Conservation (phyloP, 345 rosid genomes). For the Eucalyptus albens region DNA sequence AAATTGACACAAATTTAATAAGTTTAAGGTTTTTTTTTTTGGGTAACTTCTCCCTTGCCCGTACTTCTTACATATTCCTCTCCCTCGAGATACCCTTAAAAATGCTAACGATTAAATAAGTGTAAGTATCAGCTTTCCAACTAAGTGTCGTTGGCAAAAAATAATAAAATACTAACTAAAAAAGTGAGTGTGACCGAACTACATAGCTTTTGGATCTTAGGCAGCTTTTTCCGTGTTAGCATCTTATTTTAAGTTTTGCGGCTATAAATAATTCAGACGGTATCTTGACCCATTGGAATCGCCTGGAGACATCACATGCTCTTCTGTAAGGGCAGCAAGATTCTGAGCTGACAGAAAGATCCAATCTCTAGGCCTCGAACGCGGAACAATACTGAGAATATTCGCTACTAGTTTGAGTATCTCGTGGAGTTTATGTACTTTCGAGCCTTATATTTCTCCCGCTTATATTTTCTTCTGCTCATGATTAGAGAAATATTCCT, state of each 20-base stretch:
- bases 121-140: not conserved
- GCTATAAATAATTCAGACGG: not conserved
- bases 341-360: not conserved
- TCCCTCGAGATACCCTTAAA: not conserved
- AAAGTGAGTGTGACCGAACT: not conserved
- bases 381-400: not conserved
- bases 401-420: not conserved
- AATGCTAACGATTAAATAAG: not conserved
- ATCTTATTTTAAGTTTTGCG: not conserved
- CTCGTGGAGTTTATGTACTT: not conserved
- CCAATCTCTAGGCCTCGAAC: not conserved
- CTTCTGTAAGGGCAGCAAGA: not conserved
- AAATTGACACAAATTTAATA: too few species aligned
- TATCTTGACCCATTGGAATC: not conserved
- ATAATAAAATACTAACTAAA: not conserved
- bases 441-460: not conserved
- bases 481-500: not conserved
- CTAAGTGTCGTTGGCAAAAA: not conserved
- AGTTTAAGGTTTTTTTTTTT: too few species aligned
- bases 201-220: not conserved
- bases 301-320: not conserved
- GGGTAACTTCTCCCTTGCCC: not conserved
- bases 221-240: not conserved
- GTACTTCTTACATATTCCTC: not conserved
- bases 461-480: not conserved